phyloP scores from a whole-genome alignment of 257 asterid species.

The Fraxinus americana region DNA sequence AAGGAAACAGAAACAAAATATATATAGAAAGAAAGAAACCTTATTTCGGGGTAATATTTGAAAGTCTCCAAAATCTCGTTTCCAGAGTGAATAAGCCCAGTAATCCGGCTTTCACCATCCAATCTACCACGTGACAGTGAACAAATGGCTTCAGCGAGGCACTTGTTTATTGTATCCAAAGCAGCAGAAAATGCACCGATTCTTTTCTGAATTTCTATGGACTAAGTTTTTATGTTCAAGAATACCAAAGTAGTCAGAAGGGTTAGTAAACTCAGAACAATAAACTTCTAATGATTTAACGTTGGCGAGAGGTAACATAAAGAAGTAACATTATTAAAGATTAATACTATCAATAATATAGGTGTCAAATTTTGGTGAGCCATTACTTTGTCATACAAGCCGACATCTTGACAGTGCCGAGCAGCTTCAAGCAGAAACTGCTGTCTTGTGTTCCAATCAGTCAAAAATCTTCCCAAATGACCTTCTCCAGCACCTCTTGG shows the following conservation, averaged over 20 bases:
- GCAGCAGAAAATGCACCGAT: constrained; percentile 92
- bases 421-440: constrained; percentile 90
- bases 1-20: constrained; percentile 21
- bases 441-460: constrained; percentile 66
- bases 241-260: constrained; percentile 19
- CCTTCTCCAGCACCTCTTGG: constrained; percentile 93
- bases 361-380: constrained; percentile 14
- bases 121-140: constrained; percentile 86
- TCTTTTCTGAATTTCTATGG: constrained; percentile 89
- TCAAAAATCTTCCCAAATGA: constrained; percentile 71
- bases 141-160: constrained; percentile 89
- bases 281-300: constrained; percentile 6
- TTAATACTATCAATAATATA: neutral
- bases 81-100: constrained; percentile 82
- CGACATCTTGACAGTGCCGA: constrained; percentile 73
- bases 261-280: constrained; percentile 16
- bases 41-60: constrained; percentile 82
- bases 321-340: neutral
- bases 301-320: neutral
- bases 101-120: constrained; percentile 89
- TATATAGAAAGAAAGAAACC: constrained; percentile 37
- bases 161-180: constrained; percentile 79
- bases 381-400: constrained; percentile 82
- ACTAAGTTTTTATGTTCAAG: constrained; percentile 42
- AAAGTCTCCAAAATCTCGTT: constrained; percentile 83